Evolutionary conservation across 2,329 filamentous ascomycete species (phyloP), one percentile per base, ranked within the genome.

Genomic region (Alternaria sp.): DNA sequence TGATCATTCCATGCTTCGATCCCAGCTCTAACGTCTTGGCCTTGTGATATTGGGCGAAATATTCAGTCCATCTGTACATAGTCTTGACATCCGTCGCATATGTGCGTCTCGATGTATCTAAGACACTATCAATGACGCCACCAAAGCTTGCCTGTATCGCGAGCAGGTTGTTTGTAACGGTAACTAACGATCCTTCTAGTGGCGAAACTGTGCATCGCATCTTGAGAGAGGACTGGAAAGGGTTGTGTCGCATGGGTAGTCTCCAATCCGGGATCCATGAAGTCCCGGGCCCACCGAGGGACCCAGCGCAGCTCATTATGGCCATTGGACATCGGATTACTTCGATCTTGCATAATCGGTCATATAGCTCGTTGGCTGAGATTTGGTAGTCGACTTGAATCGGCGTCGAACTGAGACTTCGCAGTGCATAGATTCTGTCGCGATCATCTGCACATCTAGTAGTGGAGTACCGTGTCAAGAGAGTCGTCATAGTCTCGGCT

Each of bases 41-140:
- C 6, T 14, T 14, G 37, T 18, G 37, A 41, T 41, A 0, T 41
- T 11, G 37, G 37, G 1, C 3, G 9, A 41, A 41, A 1, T 10
- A 18, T 2, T 18, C 3, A 11, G 1, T 2, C 37, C 37, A 41
- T 11, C 9, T 1, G 37, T 41, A 18, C 15, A 41, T 2, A 2
- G 37, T 41, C 37, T 0, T 3, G 0, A 5, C 15, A 3, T 41
- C 33, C 3, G 8, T 5, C 8, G 5, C 33, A 10, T n/a, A 3
- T 8, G 0, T 0, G 7, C 0, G 30, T 8, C 15, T 4, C 2
- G 15, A 2, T 1, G 5, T 0, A 41, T 41, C 37, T 10, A 18
- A 2, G 8, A 41, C 37, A 10, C 37, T 41, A 2, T 6, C 5
- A 1, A 41, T 0, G 37, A 41, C 37, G n/a, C 37, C 37, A 11